phyloP scores from a whole-genome alignment of 148 eudicot species.

The Silene uniflora region DNA sequence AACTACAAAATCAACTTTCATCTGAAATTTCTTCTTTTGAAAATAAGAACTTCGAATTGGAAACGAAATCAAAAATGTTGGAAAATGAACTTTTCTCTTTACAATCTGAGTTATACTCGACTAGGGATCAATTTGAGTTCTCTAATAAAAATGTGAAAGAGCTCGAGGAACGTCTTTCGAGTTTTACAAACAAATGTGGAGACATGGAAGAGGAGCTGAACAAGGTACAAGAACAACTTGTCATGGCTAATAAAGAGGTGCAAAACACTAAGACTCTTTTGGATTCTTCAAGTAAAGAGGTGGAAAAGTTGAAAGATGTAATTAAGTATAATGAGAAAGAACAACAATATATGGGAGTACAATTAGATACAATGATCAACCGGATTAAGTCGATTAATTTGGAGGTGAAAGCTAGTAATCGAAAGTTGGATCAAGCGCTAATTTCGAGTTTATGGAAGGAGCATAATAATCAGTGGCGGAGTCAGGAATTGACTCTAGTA shows the following conservation, averaged over 20 bases:
- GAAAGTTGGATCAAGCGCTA: slow-evolving; percentile 21
- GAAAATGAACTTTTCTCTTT: background rate
- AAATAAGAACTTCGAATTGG: no score
- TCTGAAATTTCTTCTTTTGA: no score
- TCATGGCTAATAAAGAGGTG: slow-evolving; percentile 8
- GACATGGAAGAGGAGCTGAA: slow-evolving; percentile 1
- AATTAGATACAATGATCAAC: background rate
- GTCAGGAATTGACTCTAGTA: no score
- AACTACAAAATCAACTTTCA: background rate
- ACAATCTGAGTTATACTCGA: background rate
- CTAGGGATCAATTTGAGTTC: background rate
- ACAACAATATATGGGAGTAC: background rate
- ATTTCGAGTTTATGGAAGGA: slow-evolving; percentile 19
- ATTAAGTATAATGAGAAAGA: background rate
- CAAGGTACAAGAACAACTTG: background rate
- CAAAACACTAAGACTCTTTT: background rate
- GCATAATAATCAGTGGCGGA: background rate
- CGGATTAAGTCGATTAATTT: slow-evolving; percentile 10
- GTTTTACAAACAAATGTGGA: background rate
- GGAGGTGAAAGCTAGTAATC: slow-evolving; percentile 18
- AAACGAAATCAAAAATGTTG: no score
- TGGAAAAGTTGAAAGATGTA: slow-evolving; percentile 13
- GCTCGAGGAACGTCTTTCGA: slow-evolving; percentile 1
- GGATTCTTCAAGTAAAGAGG: slow-evolving; percentile 1
- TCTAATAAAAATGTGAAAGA: background rate